Percentiles rank a stretch among this genome's conserved stretches.
Evolutionary conservation across 2,329 filamentous ascomycete genomes (phyloP).

Genomic region (Pseudocercospora eumusae): DNA sequence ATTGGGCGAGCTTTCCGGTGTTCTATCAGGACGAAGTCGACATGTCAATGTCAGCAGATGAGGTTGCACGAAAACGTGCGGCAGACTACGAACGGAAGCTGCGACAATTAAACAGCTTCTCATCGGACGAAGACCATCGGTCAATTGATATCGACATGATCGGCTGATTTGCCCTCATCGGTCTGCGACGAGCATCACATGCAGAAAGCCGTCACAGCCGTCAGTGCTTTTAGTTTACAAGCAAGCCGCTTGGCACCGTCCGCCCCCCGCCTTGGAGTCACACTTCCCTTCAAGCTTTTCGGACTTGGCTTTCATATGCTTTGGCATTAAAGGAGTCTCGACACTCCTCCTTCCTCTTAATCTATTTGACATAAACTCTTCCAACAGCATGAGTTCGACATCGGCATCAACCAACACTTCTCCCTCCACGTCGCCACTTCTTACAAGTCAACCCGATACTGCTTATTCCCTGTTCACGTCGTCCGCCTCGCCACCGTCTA

Average conservation of each 20-base stretch:
- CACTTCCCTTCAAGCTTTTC: constrained; percentile 9
- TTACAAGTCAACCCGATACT: constrained; percentile 7
- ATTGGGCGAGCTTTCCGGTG: constrained; percentile 40
- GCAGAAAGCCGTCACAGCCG: background rate
- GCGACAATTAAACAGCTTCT: constrained; percentile 32
- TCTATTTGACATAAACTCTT: background rate
- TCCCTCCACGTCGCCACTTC: constrained; percentile 15
- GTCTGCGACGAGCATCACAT: constrained; percentile 8
- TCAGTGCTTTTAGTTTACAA: constrained; percentile 2
- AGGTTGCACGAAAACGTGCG: constrained; percentile 32
- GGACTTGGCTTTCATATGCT: constrained; percentile 13
- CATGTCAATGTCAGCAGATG: constrained; percentile 34
- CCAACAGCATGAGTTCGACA: constrained; percentile 3
- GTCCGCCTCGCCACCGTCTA: background rate
- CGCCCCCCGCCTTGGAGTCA: constrained; percentile 6
- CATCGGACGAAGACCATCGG: constrained; percentile 18
- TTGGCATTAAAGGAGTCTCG: constrained; percentile 4
- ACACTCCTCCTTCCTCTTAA: background rate
- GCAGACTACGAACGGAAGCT: constrained; percentile 35
- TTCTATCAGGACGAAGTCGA: constrained; percentile 39
- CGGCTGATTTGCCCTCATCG: constrained; percentile 24
- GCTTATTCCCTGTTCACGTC: constrained; percentile 2
- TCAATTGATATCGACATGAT: constrained; percentile 33
- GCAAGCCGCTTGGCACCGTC: background rate
- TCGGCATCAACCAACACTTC: constrained; percentile 11